These are phyloP conservation scores for Prunus mongolica DNA, from an alignment of 306 rosid genomes.

Conservation along the genomic window DNA sequence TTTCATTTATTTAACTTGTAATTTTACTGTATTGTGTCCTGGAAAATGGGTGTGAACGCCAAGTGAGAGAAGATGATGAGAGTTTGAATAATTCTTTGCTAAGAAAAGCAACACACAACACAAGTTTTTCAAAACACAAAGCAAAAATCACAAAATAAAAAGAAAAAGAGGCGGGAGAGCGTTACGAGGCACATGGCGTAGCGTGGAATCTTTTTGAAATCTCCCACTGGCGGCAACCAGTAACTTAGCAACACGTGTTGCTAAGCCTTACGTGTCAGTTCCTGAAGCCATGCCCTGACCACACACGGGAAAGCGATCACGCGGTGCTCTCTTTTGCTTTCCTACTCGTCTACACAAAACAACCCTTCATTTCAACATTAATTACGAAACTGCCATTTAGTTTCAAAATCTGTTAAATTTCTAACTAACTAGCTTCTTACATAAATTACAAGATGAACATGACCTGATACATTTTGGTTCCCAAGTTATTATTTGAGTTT, in stretches of 20 bases:
- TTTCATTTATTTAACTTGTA: background rate
- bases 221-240: constrained; percentile 1
- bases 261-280: constrained; percentile 4
- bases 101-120: background rate
- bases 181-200: constrained; percentile 31
- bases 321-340: constrained; percentile 8
- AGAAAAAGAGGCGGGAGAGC: background rate
- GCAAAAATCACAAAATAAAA: background rate
- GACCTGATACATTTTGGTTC: background rate
- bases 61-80: background rate
- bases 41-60: background rate
- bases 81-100: background rate
- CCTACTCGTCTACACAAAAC: background rate
- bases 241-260: constrained; percentile 24
- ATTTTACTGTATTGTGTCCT: background rate
- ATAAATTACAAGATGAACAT: background rate
- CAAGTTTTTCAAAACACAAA: background rate
- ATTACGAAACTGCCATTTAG: constrained; percentile 8
- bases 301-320: background rate
- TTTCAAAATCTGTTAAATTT: background rate
- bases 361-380: background rate
- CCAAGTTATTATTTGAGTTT: constrained; percentile 3
- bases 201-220: constrained; percentile 25
- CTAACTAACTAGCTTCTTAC: background rate
- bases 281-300: background rate